Evolutionary conservation across 495 filamentous ascomycete species (phyloP).

Genomic region (Podospora australis): DNA sequence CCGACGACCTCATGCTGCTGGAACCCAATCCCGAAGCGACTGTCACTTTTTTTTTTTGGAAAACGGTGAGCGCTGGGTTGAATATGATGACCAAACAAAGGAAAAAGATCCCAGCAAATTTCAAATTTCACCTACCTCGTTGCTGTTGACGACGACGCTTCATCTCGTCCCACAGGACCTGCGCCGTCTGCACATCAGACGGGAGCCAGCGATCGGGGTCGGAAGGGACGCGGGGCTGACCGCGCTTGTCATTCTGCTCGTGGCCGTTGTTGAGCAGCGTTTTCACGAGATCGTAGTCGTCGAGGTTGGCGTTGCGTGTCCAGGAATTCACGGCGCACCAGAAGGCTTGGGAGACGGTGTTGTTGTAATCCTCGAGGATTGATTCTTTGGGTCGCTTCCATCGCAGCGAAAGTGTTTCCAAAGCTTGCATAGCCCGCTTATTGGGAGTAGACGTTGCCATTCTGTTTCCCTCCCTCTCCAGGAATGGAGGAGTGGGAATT

Average conservation of each 20-base stretch:
- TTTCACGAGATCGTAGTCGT: neutral
- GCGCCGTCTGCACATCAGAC: neutral
- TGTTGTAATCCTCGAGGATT: neutral
- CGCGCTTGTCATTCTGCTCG: neutral
- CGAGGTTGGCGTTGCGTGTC: neutral
- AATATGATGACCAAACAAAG: too few relatives aligned
- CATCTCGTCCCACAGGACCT: too few relatives aligned
- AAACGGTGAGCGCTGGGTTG: too few relatives aligned
- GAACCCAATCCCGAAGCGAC: too few relatives aligned
- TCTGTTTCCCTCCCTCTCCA: too few relatives aligned
- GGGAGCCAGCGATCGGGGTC: neutral
- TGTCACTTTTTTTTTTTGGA: too few relatives aligned
- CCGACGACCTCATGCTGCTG: too few relatives aligned
- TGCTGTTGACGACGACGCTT: too few relatives aligned
- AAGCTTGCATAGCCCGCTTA: neutral
- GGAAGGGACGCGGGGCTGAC: neutral
- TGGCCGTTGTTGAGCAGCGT: neutral
- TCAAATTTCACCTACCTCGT: too few relatives aligned
- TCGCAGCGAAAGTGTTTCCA: neutral
- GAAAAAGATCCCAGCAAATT: too few relatives aligned
- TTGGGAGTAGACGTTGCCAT: too few relatives aligned
- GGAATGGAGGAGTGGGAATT: too few relatives aligned
- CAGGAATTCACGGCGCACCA: neutral
- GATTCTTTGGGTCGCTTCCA: neutral
- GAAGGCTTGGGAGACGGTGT: neutral